Evolutionary conservation across 2,329 filamentous ascomycete species (phyloP).

Genomic region (Colletotrichum chrysophilum): DNA sequence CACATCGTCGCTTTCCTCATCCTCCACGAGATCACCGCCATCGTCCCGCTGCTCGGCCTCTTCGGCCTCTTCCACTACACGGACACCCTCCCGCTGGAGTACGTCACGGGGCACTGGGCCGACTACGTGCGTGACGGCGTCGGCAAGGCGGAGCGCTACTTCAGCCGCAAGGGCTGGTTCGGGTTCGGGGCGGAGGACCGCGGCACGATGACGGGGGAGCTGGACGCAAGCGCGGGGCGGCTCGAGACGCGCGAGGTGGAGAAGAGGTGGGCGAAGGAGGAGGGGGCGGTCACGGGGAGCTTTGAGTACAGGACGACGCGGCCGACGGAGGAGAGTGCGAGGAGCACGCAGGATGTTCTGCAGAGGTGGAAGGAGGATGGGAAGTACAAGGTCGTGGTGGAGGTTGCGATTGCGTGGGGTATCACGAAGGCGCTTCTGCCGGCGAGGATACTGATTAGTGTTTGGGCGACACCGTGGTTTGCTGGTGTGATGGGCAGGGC

Average conservation of each 20-base stretch:
- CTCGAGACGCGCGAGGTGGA: slow-evolving; percentile 25
- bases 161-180: slow-evolving; percentile 83
- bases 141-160: slow-evolving; percentile 78
- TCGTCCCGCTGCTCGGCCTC: slow-evolving; percentile 79
- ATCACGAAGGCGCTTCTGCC: slow-evolving; percentile 88
- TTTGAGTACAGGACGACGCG: slow-evolving; percentile 25
- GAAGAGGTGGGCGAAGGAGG: slow-evolving; percentile 28
- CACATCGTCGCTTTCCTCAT: slow-evolving; percentile 87
- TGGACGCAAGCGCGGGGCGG: slow-evolving; percentile 21
- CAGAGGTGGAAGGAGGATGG: slow-evolving; percentile 44
- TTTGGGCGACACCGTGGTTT: slow-evolving; percentile 94
- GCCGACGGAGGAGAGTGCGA: slow-evolving; percentile 34
- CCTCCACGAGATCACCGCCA: slow-evolving; percentile 89
- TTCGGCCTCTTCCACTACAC: slow-evolving; percentile 82
- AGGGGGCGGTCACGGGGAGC: slow-evolving; percentile 27
- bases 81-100: slow-evolving; percentile 69
- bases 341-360: slow-evolving; percentile 33
- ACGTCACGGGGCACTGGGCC: slow-evolving; percentile 55
- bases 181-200: slow-evolving; percentile 52
- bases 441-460: slow-evolving; percentile 74
- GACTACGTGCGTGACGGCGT: slow-evolving; percentile 64
- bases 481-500: slow-evolving; percentile 66
- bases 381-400: slow-evolving; percentile 64
- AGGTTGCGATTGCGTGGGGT: slow-evolving; percentile 88
- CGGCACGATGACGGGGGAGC: slow-evolving; percentile 29